Evolutionary conservation across 805 yeast species (phyloP), one percentile per base, ranked within the genome.

Genomic region (Metschnikowia gruessii): DNA sequence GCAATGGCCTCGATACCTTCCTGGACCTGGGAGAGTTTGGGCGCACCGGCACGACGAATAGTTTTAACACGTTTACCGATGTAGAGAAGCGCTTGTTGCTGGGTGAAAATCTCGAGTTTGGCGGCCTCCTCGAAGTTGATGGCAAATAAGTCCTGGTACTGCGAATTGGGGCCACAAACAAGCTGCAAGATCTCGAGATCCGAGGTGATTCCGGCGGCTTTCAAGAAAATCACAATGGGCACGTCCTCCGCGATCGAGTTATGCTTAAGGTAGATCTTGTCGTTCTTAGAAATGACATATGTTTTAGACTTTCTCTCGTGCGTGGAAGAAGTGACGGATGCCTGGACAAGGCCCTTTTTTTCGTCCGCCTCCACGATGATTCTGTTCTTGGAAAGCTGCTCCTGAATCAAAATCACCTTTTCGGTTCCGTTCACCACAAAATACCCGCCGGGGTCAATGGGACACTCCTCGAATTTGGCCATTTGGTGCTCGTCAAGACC

Each of bases 261-360:
- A 69, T 94, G 99, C 64, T 94, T 94, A 58, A 94, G 74, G 63
- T 86, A 94, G 15, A 94, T 88, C 55, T 83, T 86, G 42, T 82
- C 94, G 63, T 91, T 87, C 58, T 92, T 92, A 29, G 97, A 87
- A 34, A 94, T 83, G 34, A 94, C 97, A 61, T 94, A 94, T 0
- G 99, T 94, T 63, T 94, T 94, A 21, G 98, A 92, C 65, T 92
- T 95, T 68, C 99, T 82, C 69, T 94, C 99, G 66, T 94, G 99
- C 1, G 99, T 92, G 2, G 97, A 90, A 4, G 97, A 89, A 0
- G 99, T 94, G 15, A 94, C 99, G 0, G 97, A 88, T 1, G 99
- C 97, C 68, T 94, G 99, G 17, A 91, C 97, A 18, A 94, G 83
- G 3, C 83, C 85, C 66, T 95, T 94, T 68, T 90, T 88, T 53